A percentile compares a stretch with the other conserved stretches of the same genome.
Conservation (phyloP, 257 asterid genomes). For the Marsdenia floribunda region DNA sequence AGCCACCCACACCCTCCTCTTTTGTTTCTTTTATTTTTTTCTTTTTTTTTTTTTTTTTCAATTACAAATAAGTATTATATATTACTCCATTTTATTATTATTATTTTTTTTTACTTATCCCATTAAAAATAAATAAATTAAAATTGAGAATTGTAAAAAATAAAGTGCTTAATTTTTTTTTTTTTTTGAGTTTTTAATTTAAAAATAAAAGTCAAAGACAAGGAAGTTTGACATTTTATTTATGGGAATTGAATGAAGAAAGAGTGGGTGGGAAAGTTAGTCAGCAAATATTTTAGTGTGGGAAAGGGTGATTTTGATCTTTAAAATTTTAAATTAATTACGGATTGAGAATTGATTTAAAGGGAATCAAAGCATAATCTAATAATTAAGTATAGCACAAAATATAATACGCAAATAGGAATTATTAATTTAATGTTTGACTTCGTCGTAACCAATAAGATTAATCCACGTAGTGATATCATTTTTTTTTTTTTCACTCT, state of each 20-base stretch:
- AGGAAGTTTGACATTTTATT: neutral
- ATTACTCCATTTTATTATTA: no score
- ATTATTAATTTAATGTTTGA: slow-evolving; percentile 10
- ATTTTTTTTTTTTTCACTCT: no score
- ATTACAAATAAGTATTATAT: no score
- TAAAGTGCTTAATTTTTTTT: neutral
- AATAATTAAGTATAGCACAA: neutral
- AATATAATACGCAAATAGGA: neutral
- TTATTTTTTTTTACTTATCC: no score
- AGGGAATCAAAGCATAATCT: neutral
- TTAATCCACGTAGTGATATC: neutral
- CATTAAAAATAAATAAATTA: no score
- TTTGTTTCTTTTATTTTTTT: no score
- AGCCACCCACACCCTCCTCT: no score
- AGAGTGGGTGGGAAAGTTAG: neutral
- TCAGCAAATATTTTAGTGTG: slow-evolving; percentile 12
- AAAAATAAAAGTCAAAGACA: neutral
- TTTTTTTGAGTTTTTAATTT: no score
- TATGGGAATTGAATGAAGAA: neutral
- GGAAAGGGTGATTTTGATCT: neutral
- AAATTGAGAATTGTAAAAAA: neutral
- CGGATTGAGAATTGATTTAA: neutral
- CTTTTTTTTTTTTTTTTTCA: no score
- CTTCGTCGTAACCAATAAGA: neutral
- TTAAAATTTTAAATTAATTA: no score